Evolutionary conservation across 768 basidiomycete genomes (phyloP).

Genomic region (Cystofilobasidium ferigula): DNA sequence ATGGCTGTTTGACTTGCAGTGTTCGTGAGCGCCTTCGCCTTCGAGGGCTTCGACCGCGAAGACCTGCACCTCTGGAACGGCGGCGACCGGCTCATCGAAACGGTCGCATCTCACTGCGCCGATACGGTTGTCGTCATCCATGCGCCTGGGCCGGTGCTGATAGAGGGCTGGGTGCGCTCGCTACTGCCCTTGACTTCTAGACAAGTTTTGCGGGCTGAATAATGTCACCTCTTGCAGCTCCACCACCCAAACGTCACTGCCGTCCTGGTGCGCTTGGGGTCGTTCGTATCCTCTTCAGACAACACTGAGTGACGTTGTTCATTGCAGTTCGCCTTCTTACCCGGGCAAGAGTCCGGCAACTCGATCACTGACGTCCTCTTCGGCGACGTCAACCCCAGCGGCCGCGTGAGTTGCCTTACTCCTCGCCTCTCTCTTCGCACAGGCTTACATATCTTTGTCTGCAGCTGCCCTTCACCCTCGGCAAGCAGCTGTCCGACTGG

Average conservation of each 20-base stretch:
- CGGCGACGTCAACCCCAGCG: constrained; percentile 62
- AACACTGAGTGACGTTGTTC: no score
- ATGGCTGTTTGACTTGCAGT: constrained; percentile 11
- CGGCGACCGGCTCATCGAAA: constrained; percentile 18
- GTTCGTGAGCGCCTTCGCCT: constrained; percentile 35
- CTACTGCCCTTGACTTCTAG: no score
- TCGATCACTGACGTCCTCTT: constrained; percentile 60
- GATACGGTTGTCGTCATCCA: constrained; percentile 18
- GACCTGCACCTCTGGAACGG: constrained; percentile 24
- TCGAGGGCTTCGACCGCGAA: constrained; percentile 36
- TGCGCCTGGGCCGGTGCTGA: not conserved
- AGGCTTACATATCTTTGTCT: no score
- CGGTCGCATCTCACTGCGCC: constrained; percentile 12
- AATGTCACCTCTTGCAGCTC: no score
- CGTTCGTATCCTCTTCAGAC: no score
- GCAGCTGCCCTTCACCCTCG: constrained; percentile 63
- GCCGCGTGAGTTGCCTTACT: constrained; percentile 38
- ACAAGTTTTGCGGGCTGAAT: no score
- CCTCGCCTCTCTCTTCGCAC: not conserved
- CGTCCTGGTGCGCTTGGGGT: not conserved
- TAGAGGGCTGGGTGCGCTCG: constrained; percentile 12
- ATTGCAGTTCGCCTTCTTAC: constrained; percentile 6
- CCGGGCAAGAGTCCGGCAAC: constrained; percentile 59
- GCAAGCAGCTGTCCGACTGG: constrained; percentile 52
- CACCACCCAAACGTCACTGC: constrained; percentile 21